phyloP scores from a whole-genome alignment of 2,329 filamentous ascomycete species.

The Sclerotinia minor region DNA sequence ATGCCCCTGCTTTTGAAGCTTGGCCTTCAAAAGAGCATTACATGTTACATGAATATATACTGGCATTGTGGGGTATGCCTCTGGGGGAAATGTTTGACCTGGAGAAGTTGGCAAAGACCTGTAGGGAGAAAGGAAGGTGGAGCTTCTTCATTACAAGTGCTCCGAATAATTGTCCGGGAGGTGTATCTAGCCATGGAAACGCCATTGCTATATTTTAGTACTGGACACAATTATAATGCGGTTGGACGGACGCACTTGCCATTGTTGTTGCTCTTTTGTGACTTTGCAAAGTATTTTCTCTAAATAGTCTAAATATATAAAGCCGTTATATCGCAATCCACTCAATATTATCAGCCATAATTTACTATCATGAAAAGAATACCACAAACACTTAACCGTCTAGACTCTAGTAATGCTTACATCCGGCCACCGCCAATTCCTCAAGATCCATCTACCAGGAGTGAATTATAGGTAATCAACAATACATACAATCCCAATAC shows the following conservation, averaged over 20 bases:
- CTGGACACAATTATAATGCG: no score
- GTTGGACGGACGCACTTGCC: background rate
- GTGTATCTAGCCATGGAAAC: conserved; percentile 52
- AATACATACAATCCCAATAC: no score
- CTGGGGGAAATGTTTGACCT: conserved; percentile 42
- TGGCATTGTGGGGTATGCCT: conserved; percentile 42
- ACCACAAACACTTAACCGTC: no score
- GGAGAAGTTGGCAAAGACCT: conserved; percentile 39
- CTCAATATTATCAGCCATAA: no score
- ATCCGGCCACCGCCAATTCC: no score
- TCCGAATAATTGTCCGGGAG: conserved; percentile 48
- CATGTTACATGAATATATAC: conserved; percentile 40
- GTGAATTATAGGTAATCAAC: no score
- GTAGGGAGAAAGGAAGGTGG: conserved; percentile 39
- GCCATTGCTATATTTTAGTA: conserved; percentile 47
- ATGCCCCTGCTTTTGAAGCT: conserved; percentile 47
- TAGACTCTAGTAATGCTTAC: no score
- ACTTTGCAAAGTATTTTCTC: background rate
- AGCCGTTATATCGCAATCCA: no score
- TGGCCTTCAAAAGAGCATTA: conserved; percentile 38
- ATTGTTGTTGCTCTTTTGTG: background rate
- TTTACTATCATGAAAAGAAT: no score
- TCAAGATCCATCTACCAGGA: no score
- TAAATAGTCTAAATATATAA: background rate
- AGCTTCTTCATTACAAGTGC: conserved; percentile 41